Evolutionary conservation across 1,139 yeast species (phyloP), one percentile per base, ranked within the genome.

Genomic region (Yamadazyma diospyri): DNA sequence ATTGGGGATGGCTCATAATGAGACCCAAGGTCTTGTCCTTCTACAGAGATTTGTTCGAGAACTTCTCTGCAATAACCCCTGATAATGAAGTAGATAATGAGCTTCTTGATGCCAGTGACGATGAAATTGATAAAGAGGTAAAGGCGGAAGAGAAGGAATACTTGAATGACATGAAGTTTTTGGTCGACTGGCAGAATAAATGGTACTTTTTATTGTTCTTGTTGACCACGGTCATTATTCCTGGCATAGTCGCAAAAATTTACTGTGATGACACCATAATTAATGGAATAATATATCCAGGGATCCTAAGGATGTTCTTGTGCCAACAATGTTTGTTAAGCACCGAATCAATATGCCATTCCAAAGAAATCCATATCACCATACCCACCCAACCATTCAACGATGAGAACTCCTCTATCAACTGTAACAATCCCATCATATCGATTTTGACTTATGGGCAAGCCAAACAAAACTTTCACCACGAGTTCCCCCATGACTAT

Each of bases 401-500:
- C 46, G 84, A 78, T 50, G 67, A 70, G 17, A 78, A 76, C 45
- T 72, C 84, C 2, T 64, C 73, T n/a, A 57, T 56, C 15, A 57
- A 69, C 40, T 66, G 73, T 38, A 52, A 57, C 36, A 69, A 69
- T 32, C 79, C 81, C n/a, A 34, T 79, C 5, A 52, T 78, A 2
- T 62, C 79, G 2, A 39, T 78, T 3, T 46, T 81, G 7, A 76
- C 86, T 0, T 76, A 76, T 50, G 89, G 89, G 2, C 87, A 81
- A 51, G 57, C 68, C 6, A 59, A 69, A 45, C 84, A 80, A 43
- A 81, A 80, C 49, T 81, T 76, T 49, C 89, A 81, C 50, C 87
- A 81, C 48, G 87, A 80, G 48, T 81, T 81, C 44, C 84, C 87
- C 2, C 78, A 76, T 40, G 88, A 81, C 50, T 81, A 75, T 50